These are phyloP conservation scores for Globisporangium mamillatum DNA, from an alignment of 352 stramenopile genomes.

Conservation along the genomic window DNA sequence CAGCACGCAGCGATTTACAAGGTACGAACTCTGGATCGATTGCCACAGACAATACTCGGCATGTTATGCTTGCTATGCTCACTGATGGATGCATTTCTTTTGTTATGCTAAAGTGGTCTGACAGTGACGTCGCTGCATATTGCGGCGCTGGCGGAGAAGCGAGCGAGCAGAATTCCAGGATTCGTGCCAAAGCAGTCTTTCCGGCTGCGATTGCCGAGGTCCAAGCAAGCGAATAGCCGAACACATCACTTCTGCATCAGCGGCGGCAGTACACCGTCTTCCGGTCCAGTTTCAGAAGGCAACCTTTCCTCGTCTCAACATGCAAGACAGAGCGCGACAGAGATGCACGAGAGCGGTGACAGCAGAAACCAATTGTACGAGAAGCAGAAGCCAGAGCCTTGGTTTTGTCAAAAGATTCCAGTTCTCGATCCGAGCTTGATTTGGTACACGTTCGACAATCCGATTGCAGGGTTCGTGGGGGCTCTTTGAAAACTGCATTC, in stretches of 20 bases:
- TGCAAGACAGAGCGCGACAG: background rate
- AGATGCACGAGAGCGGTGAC: background rate
- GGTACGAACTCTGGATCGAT: slow-evolving; percentile 6
- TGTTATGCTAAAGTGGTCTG: slow-evolving; percentile 28
- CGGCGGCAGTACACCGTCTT: background rate
- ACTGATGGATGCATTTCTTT: slow-evolving; percentile 3
- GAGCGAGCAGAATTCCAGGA: slow-evolving; percentile 28
- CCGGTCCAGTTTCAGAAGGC: background rate
- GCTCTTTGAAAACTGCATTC: slow-evolving; percentile 10
- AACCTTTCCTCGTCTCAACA: background rate
- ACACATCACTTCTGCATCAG: slow-evolving; percentile 11
- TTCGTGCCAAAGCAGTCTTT: slow-evolving; percentile 67
- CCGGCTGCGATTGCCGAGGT: slow-evolving; percentile 47
- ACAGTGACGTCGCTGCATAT: slow-evolving; percentile 53
- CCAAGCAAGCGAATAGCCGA: slow-evolving; percentile 13
- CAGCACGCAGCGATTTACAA: slow-evolving; percentile 18
- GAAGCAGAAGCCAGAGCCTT: slow-evolving; percentile 10
- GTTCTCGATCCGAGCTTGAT: slow-evolving; percentile 21
- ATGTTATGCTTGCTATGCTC: background rate
- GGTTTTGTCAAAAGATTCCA: slow-evolving; percentile 9
- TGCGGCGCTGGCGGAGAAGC: slow-evolving; percentile 39
- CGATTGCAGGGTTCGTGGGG: slow-evolving; percentile 38
- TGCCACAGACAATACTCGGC: background rate
- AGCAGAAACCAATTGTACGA: background rate
- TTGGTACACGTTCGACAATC: slow-evolving; percentile 47